phyloP scores from a whole-genome alignment of 2,329 filamentous ascomycete genomes.

The Teratosphaeria gauchensis region DNA sequence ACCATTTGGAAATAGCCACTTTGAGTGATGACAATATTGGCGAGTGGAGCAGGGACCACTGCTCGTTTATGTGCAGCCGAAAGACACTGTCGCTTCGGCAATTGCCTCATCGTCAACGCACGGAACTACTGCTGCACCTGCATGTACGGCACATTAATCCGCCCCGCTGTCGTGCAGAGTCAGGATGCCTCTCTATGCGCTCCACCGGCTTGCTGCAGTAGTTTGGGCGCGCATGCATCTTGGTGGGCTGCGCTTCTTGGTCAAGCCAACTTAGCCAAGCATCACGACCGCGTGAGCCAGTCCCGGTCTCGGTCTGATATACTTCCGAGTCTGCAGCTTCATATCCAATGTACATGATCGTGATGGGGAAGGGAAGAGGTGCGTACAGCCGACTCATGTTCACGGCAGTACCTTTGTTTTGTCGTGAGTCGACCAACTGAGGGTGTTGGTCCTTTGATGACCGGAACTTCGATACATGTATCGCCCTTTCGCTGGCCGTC shows the following conservation, averaged over 20 bases:
- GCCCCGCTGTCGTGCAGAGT: not conserved
- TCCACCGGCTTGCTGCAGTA: not conserved
- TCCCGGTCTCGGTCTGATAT: not conserved
- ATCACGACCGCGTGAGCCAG: not conserved
- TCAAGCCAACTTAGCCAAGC: not conserved
- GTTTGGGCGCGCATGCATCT: not conserved
- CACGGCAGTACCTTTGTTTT: no score
- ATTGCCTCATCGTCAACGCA: not conserved
- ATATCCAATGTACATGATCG: no score
- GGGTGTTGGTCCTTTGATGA: no score
- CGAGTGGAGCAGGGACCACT: not conserved
- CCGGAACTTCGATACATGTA: no score
- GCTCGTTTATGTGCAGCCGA: not conserved
- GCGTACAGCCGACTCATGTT: no score
- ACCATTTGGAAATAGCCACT: not conserved
- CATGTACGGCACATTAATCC: not conserved
- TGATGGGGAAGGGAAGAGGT: no score
- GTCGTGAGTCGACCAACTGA: no score
- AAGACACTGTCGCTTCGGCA: not conserved
- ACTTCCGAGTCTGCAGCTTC: no score
- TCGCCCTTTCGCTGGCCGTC: no score
- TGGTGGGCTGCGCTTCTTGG: not conserved
- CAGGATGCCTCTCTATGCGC: not conserved
- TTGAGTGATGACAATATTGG: not conserved
- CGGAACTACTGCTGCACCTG: not conserved